Evolutionary conservation across 805 yeast species (phyloP).

Genomic region (Zygotorulaspora danielsina): DNA sequence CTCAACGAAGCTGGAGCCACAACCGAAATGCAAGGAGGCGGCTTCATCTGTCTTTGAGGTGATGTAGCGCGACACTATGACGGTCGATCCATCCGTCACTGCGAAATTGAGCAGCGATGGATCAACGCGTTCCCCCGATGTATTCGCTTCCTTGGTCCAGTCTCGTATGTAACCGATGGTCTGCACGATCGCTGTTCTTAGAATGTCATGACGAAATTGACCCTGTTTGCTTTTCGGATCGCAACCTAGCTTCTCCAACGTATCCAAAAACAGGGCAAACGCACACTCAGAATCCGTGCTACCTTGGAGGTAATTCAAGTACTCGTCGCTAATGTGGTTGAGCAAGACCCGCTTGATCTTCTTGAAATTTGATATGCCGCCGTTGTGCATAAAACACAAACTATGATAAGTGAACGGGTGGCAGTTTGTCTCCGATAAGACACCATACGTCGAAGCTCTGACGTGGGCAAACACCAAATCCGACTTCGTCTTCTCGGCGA

Average conservation of each 20-base stretch:
- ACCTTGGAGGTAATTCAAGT: constrained; percentile 79
- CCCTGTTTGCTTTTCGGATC: constrained; percentile 53
- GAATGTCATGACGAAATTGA: constrained; percentile 48
- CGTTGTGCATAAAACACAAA: constrained; percentile 96
- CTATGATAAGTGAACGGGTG: constrained; percentile 90
- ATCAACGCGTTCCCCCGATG: constrained; percentile 41
- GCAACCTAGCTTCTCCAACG: constrained; percentile 67
- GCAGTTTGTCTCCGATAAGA: constrained; percentile 89
- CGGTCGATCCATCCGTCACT: constrained; percentile 84
- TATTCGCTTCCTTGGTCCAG: constrained; percentile 67
- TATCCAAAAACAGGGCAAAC: constrained; percentile 81
- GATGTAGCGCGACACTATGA: constrained; percentile 83
- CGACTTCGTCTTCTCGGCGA: constrained; percentile 85
- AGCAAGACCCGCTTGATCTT: constrained; percentile 69
- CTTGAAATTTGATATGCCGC: constrained; percentile 73
- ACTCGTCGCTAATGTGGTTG: constrained; percentile 72
- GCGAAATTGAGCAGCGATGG: constrained; percentile 93
- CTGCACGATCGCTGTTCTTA: constrained; percentile 64
- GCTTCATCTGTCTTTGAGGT: constrained; percentile 91
- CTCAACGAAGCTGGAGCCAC: constrained; percentile 89
- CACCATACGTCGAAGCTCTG: constrained; percentile 93
- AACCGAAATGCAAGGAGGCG: constrained; percentile 89
- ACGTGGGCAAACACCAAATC: constrained; percentile 90
- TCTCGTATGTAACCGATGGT: constrained; percentile 72
- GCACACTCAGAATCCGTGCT: constrained; percentile 95